Conservation (phyloP, 139 green algal genomes). For the Chlamydomonas sp. region DNA sequence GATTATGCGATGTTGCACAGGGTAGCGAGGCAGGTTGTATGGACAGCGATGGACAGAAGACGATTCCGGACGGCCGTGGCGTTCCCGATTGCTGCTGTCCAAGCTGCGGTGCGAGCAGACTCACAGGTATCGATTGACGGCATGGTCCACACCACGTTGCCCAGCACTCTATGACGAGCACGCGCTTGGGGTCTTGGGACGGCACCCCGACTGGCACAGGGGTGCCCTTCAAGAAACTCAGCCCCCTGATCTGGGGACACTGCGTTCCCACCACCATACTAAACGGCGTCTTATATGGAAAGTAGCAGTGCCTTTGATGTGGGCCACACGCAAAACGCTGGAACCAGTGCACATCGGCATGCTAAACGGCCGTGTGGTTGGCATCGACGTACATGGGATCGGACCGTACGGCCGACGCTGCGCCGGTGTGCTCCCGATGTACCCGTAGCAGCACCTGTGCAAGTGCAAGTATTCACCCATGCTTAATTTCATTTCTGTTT, state of each 20-base stretch:
- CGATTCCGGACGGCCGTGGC: neutral
- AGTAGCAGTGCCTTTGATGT: too few relatives aligned
- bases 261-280: slow-evolving; percentile 33
- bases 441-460: too few relatives aligned
- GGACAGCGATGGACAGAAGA: neutral
- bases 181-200: neutral
- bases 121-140: slow-evolving; percentile 34
- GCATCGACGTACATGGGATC: too few relatives aligned
- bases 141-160: slow-evolving; percentile 54
- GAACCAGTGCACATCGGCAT: too few relatives aligned
- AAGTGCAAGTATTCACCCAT: too few relatives aligned
- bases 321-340: too few relatives aligned
- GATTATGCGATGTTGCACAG: neutral
- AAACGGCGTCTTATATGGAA: too few relatives aligned
- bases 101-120: neutral
- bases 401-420: too few relatives aligned
- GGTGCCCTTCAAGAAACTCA: slow-evolving; percentile 40
- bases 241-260: slow-evolving; percentile 23
- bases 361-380: too few relatives aligned
- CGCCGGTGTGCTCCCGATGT: too few relatives aligned
- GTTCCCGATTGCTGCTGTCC: neutral
- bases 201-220: neutral
- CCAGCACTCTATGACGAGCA: slow-evolving; percentile 47
- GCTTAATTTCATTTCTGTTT: too few relatives aligned
- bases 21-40: neutral